These are phyloP conservation scores for Fusarium redolens DNA, from an alignment of 2,329 filamentous ascomycete species.

Conservation along the genomic window DNA sequence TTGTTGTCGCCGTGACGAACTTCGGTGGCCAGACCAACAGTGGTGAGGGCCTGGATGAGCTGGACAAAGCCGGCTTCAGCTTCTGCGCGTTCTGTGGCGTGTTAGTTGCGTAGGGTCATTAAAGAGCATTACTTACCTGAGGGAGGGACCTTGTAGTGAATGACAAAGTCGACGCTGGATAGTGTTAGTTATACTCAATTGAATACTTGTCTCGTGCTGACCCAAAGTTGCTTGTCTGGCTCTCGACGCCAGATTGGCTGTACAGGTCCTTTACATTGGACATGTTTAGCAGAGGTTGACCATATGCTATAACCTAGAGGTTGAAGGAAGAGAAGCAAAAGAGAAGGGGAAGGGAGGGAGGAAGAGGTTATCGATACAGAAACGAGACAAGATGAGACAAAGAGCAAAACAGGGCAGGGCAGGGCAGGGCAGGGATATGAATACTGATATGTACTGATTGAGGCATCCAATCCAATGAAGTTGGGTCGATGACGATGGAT, in stretches of 20 bases:
- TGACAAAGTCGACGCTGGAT: slow-evolving; percentile 84
- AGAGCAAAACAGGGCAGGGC: slow-evolving; percentile 27
- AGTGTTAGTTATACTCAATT: slow-evolving; percentile 20
- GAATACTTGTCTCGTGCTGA: slow-evolving; percentile 38
- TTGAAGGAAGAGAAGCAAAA: not conserved
- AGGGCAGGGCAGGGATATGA: slow-evolving; percentile 4
- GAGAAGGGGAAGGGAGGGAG: not conserved
- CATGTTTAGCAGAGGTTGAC: slow-evolving; percentile 43
- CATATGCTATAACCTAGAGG: slow-evolving; percentile 5
- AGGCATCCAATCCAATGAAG: slow-evolving; percentile 26
- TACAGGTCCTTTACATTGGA: slow-evolving; percentile 50
- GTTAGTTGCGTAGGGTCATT: not conserved
- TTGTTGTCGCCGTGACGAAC: slow-evolving; percentile 82
- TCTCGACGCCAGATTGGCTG: slow-evolving; percentile 44
- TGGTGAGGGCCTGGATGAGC: slow-evolving; percentile 79
- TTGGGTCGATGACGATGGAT: slow-evolving; percentile 36
- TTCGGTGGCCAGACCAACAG: slow-evolving; percentile 86
- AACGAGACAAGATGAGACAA: slow-evolving; percentile 5
- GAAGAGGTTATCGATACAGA: not conserved
- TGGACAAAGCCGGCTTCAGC: slow-evolving; percentile 81
- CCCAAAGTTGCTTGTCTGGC: slow-evolving; percentile 55
- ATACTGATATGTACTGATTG: slow-evolving; percentile 3
- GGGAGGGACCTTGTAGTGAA: slow-evolving; percentile 79
- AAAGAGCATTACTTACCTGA: slow-evolving; percentile 62
- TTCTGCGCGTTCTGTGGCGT: slow-evolving; percentile 68